Conservation (phyloP, 2,329 filamentous ascomycete species). For the Trichothecium sympodiale region DNA sequence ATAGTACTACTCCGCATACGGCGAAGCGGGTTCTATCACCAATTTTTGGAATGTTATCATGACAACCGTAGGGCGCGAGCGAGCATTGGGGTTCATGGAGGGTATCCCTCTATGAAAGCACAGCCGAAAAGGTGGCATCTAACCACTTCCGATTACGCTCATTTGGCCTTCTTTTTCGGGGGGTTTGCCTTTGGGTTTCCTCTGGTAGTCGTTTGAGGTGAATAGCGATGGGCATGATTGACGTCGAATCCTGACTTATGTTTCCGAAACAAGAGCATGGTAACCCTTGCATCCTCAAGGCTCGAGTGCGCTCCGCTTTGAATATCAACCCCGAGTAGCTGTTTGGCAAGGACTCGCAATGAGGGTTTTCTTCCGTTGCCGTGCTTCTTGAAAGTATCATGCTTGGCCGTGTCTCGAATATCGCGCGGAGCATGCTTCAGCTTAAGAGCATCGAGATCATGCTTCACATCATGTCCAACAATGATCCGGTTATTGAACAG, state of each 20-base stretch:
- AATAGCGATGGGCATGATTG: conserved; percentile 61
- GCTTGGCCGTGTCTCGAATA: conserved; percentile 75
- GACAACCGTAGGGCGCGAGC: conserved; percentile 57
- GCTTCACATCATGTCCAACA: conserved; percentile 73
- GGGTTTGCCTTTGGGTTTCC: conserved; percentile 25
- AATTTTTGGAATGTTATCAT: too few species aligned
- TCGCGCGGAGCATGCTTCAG: conserved; percentile 69
- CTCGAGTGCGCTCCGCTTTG: conserved; percentile 55
- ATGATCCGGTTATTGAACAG: conserved; percentile 63
- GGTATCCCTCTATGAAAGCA: conserved; percentile 47
- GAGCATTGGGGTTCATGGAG: conserved; percentile 57
- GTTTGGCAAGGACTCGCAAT: conserved; percentile 44
- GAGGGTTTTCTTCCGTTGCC: conserved; percentile 58
- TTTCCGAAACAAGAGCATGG: conserved; percentile 79
- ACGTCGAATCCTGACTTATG: conserved; percentile 79
- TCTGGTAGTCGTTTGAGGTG: conserved; percentile 19
- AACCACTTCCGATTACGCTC: not conserved
- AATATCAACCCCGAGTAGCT: conserved; percentile 50
- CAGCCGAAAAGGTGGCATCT: not conserved
- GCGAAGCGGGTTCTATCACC: too few species aligned
- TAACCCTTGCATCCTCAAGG: conserved; percentile 71
- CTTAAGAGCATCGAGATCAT: conserved; percentile 66
- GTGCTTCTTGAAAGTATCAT: conserved; percentile 62
- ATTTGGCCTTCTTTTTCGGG: conserved; percentile 26
- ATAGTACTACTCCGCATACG: too few species aligned